Base-by-base conservation (phyloP, 2,329 filamentous ascomycete species). In the Colletotrichum melonis region DNA sequence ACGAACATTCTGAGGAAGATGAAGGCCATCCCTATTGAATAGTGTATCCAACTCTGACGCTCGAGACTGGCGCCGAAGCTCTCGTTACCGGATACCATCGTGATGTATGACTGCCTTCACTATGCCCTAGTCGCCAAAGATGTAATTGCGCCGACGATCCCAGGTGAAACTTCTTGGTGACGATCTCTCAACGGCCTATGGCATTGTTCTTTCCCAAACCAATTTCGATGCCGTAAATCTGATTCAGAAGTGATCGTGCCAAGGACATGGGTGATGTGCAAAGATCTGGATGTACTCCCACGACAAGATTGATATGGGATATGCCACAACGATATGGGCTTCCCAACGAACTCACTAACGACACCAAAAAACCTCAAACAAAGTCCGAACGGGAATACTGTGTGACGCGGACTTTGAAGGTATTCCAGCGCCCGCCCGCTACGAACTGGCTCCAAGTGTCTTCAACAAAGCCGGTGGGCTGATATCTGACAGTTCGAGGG, bases 1-100 rank as follows among this genome's bases (percentile, higher is more conserved):
- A 63, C 62, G 26, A 6, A 72, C 72, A 72, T 22, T 72, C 72
- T 63, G 2, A 74, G 54, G 2, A 54, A 5, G 7, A 74, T 55
- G 16, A 68, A 24, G 14, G 19, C 7, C 11, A 72, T 72, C 5
- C 68, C 72, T 26, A 74, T 26, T 11, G 24, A 38, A 38, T 74
- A 74, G 1, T 59, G 52, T 11, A 16, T 26, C 72, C 68, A 74
- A n/a, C 72, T 63, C 49, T 74, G 26, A 3, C 58, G 63, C 38
- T 52, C n/a, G 9, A 74, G 72, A 1, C 16, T 46, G n/a, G n/a
- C 1, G 5, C 54, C 63, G 30, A 74, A 72, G 4, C 0, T 11
- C 14, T 28, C 57, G 24, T 59, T 26, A 0, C 42, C 28, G 35
- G 58, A 42, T 24, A 38, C 68, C 72, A 72, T 72, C 11, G 16